These are phyloP conservation scores for Posidonia australis DNA, from an alignment of 106 monocot genomes.

Conservation along the genomic window DNA sequence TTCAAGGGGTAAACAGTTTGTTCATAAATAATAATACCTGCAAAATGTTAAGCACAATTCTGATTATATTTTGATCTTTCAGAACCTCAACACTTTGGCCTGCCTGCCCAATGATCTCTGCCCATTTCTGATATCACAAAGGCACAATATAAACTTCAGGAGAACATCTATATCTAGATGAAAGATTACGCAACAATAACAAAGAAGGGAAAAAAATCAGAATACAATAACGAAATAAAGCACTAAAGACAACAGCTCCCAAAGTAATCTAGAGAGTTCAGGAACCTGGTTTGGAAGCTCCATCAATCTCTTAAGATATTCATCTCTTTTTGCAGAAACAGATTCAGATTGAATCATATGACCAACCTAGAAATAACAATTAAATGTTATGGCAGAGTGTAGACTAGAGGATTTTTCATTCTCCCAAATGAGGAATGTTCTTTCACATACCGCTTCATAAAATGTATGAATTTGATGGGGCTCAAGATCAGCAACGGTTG, in stretches of 20 bases:
- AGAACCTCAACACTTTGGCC: conserved; percentile 80
- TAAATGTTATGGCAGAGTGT: not conserved
- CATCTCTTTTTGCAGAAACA: conserved; percentile 77
- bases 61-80: conserved; percentile 90
- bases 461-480: conserved; percentile 99
- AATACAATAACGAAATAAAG: not conserved
- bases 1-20: too few species aligned
- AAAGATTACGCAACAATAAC: not conserved
- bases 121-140: conserved; percentile 62
- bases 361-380: conserved; percentile 55
- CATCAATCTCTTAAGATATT: conserved; percentile 92
- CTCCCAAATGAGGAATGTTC: not conserved
- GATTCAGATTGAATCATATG: conserved; percentile 98
- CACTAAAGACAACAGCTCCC: not conserved
- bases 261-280: not conserved
- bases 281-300: conserved; percentile 92
- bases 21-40: conserved; percentile 58
- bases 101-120: conserved; percentile 94
- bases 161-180: not conserved
- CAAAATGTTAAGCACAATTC: conserved; percentile 90
- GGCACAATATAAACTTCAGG: not conserved
- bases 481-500: conserved; percentile 74
- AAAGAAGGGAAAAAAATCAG: not conserved
- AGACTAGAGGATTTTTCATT: not conserved
- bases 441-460: conserved; percentile 67